Percentiles rank a stretch among this genome's conserved stretches.
Conservation (phyloP, 441 rosid species). For the Arabidopsis hybrid region DNA sequence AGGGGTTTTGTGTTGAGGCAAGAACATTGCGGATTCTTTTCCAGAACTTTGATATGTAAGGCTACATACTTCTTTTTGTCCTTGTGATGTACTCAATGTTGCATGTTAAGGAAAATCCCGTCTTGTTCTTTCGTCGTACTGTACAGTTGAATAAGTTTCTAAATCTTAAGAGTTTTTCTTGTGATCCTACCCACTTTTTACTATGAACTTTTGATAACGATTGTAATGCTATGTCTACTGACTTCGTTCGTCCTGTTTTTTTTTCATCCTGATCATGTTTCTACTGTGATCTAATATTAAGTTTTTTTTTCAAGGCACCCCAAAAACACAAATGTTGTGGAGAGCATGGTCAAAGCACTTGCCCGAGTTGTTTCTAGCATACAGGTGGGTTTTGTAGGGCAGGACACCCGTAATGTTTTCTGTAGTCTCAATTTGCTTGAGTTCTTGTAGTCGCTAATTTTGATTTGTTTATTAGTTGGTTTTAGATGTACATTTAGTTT, state of each 20-base stretch:
- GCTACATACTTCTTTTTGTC: slow-evolving; percentile 33
- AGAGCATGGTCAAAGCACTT: slow-evolving; percentile 97
- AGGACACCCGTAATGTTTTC: slow-evolving; percentile 20
- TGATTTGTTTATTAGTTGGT: slow-evolving; percentile 28
- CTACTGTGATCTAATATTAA: slow-evolving; percentile 28
- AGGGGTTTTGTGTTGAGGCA: slow-evolving; percentile 99
- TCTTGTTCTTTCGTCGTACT: slow-evolving; percentile 12
- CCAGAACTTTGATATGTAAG: slow-evolving; percentile 98
- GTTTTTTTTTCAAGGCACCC: slow-evolving; percentile 72
- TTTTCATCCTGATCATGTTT: slow-evolving; percentile 36
- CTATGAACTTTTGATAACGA: neutral
- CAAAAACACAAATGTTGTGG: slow-evolving; percentile 97
- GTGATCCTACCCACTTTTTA: slow-evolving; percentile 4
- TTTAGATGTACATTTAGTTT: slow-evolving; percentile 31
- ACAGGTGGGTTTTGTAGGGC: slow-evolving; percentile 65
- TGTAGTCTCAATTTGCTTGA: slow-evolving; percentile 12
- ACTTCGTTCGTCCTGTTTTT: slow-evolving; percentile 27
- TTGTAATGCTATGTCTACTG: slow-evolving; percentile 12
- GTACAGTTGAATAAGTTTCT: slow-evolving; percentile 20
- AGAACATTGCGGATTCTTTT: slow-evolving; percentile 84
- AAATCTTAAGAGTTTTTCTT: slow-evolving; percentile 11
- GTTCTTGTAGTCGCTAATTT: slow-evolving; percentile 1
- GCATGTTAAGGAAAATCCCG: slow-evolving; percentile 17
- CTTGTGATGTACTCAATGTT: slow-evolving; percentile 39
- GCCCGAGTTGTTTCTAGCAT: slow-evolving; percentile 98